A percentile compares a stretch with the other conserved stretches of the same genome.
phyloP scores from a whole-genome alignment of 306 rosid genomes.

The Macrotyloma uniflorum region DNA sequence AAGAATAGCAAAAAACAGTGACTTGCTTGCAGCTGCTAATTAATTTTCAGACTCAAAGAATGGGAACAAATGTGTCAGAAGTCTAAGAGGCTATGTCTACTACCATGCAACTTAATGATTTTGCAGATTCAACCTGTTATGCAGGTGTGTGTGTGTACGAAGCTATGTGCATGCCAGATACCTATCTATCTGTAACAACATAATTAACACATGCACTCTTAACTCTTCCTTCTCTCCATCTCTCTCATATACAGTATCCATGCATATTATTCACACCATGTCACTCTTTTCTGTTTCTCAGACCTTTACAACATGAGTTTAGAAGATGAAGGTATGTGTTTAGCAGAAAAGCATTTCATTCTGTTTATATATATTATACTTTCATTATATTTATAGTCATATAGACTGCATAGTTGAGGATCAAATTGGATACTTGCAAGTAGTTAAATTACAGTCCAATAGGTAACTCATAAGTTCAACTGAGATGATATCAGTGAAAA shows the following conservation, averaged over 20 bases:
- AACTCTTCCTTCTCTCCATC: background rate
- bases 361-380: too few relatives aligned
- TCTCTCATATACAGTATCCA: background rate
- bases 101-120: background rate
- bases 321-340: too few relatives aligned
- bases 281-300: too few relatives aligned
- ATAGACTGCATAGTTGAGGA: too few relatives aligned
- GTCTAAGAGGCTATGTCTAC: background rate
- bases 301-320: too few relatives aligned
- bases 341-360: too few relatives aligned
- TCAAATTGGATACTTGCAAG: too few relatives aligned
- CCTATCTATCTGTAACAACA: background rate
- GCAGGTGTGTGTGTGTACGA: background rate
- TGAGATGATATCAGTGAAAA: too few relatives aligned
- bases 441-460: too few relatives aligned
- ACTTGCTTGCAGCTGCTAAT: background rate
- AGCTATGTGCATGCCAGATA: background rate
- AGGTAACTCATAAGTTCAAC: too few relatives aligned
- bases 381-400: too few relatives aligned
- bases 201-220: background rate
- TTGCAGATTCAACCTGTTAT: too few relatives aligned
- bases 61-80: background rate
- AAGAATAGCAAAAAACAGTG: conserved; percentile 7
- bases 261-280: background rate
- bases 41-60: background rate